phyloP scores from a whole-genome alignment of 2,329 filamentous ascomycete genomes.

The Clonostachys solani region DNA sequence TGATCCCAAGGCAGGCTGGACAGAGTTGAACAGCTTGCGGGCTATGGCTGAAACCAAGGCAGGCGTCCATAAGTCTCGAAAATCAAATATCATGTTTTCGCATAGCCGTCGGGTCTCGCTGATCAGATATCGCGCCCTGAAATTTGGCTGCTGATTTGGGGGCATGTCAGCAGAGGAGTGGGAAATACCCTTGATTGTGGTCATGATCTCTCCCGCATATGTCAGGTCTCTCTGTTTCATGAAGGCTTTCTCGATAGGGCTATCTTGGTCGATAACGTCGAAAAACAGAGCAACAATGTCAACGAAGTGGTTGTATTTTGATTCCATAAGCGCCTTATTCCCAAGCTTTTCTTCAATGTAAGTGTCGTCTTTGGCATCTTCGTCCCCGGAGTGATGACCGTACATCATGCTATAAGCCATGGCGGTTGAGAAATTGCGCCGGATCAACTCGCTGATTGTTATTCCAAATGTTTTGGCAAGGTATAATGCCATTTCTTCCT shows the following conservation, averaged over 20 bases:
- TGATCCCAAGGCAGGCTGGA: conserved; percentile 80
- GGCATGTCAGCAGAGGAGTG: conserved; percentile 64
- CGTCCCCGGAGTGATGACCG: conserved; percentile 16
- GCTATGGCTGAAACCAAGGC: conserved; percentile 70
- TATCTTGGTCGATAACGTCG: conserved; percentile 73
- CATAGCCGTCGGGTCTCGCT: conserved; percentile 78
- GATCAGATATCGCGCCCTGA: conserved; percentile 72
- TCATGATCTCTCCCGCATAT: conserved; percentile 60
- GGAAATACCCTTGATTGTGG: conserved; percentile 64
- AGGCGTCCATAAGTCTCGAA: conserved; percentile 68
- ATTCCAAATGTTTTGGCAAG: conserved; percentile 55
- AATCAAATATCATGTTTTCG: conserved; percentile 62
- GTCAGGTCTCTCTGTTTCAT: conserved; percentile 51
- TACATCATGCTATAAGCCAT: conserved; percentile 81
- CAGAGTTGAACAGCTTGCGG: conserved; percentile 73
- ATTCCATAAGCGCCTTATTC: conserved; percentile 55
- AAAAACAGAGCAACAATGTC: conserved; percentile 75
- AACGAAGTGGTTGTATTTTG: conserved; percentile 67
- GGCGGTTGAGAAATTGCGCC: conserved; percentile 68
- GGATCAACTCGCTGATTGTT: conserved; percentile 54
- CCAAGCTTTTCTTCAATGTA: conserved; percentile 68
- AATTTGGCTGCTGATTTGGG: conserved; percentile 80
- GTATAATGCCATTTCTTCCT: conserved; percentile 56
- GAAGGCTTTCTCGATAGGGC: conserved; percentile 65
- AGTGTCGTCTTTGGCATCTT: conserved; percentile 54